Conservation (phyloP, 2,329 filamentous ascomycete species). For the Claviceps humidiphila region DNA sequence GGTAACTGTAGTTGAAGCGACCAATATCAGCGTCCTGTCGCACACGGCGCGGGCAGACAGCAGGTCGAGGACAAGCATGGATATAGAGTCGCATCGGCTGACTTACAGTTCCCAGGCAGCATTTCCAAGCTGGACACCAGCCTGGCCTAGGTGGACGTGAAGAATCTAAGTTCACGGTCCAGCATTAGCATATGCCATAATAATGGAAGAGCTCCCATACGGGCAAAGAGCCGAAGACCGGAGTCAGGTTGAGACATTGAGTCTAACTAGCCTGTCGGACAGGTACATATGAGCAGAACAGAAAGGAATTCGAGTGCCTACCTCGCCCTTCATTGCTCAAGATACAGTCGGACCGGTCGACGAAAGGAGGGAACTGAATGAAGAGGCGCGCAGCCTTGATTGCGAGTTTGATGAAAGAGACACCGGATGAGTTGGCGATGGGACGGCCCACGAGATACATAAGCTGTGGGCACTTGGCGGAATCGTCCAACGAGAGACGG, state of each 20-base stretch:
- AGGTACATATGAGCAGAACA: neutral
- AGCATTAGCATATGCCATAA: conserved; percentile 6
- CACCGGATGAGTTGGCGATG: conserved; percentile 18
- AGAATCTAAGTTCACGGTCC: conserved; percentile 33
- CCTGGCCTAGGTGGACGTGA: conserved; percentile 53
- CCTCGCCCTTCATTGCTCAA: conserved; percentile 39
- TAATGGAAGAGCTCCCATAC: neutral
- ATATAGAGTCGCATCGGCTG: conserved; percentile 13
- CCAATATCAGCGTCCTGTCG: conserved; percentile 12
- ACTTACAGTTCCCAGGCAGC: conserved; percentile 65
- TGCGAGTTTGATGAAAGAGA: conserved; percentile 12
- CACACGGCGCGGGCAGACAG: neutral
- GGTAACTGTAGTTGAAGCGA: conserved; percentile 42
- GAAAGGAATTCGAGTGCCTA: conserved; percentile 19
- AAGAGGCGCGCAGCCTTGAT: conserved; percentile 23
- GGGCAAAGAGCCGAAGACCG: neutral
- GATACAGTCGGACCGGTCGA: conserved; percentile 9
- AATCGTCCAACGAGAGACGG: conserved; percentile 3
- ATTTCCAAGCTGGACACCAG: conserved; percentile 62
- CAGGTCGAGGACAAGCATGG: neutral
- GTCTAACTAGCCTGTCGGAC: neutral
- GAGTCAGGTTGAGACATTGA: neutral
- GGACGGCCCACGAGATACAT: conserved; percentile 4
- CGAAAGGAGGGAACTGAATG: conserved; percentile 7
- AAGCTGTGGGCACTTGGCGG: conserved; percentile 1